Percentiles rank a stretch among this genome's conserved stretches.
Conservation (phyloP, 345 rosid genomes). For the Mercurialis annua region DNA sequence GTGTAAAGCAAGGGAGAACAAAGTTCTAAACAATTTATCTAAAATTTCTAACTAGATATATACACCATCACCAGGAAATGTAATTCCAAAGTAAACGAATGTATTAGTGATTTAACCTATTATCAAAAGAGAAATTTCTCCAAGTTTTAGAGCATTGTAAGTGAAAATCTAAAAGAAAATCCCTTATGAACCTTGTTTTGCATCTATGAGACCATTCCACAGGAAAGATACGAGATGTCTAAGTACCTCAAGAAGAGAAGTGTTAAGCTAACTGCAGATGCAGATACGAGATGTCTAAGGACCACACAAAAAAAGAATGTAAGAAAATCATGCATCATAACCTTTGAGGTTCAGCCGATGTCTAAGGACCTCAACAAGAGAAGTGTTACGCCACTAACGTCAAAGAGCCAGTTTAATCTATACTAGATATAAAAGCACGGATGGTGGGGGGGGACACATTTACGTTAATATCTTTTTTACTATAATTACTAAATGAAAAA, state of each 20-base stretch:
- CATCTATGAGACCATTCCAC: not conserved
- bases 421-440: no score
- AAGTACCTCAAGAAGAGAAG: no score
- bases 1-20: not conserved
- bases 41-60: not conserved
- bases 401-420: not conserved
- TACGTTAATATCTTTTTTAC: no score
- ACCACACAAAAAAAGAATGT: not conserved
- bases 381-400: not conserved
- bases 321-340: not conserved
- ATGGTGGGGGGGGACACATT: no score
- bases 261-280: no score
- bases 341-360: not conserved
- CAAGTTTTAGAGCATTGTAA: not conserved
- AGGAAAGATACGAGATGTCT: not conserved
- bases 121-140: not conserved
- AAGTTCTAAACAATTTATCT: not conserved
- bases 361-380: constrained; percentile 8
- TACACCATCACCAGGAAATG: not conserved
- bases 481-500: no score
- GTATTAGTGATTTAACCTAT: not conserved
- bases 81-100: not conserved
- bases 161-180: not conserved
- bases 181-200: not conserved
- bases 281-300: no score